Conservation (phyloP, 306 rosid genomes). For the Begonia fuchsioides region DNA sequence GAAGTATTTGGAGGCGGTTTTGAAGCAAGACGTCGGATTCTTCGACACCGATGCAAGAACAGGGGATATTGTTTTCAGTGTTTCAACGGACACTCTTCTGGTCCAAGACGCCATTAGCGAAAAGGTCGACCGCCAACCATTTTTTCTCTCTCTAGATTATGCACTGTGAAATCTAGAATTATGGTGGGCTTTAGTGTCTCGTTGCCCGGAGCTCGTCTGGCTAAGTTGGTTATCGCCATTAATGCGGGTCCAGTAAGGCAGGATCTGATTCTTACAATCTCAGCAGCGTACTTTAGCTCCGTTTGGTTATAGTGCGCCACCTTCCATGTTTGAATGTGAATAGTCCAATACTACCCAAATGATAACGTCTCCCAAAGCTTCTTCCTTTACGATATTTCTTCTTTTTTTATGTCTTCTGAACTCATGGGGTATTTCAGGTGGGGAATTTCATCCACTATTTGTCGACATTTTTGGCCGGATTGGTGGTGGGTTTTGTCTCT, state of each 20-base stretch:
- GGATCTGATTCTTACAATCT: too few relatives aligned
- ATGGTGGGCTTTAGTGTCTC: conserved; percentile 2
- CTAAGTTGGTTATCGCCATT: too few relatives aligned
- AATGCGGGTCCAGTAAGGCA: too few relatives aligned
- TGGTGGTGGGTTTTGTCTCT: conserved; percentile 95
- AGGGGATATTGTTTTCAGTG: conserved; percentile 92
- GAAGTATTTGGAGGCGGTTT: conserved; percentile 86
- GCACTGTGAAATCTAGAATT: background rate
- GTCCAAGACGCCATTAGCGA: conserved; percentile 99
- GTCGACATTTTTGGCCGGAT: conserved; percentile 90
- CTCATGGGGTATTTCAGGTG: conserved; percentile 36
- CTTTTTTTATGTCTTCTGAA: background rate
- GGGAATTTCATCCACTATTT: conserved; percentile 97
- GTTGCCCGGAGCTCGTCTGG: conserved; percentile 6
- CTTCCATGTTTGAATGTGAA: background rate
- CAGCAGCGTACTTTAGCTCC: conserved; percentile 12
- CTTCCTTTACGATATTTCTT: too few relatives aligned
- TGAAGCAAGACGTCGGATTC: conserved; percentile 94
- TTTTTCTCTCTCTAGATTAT: conserved; percentile 2
- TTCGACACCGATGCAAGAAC: conserved; percentile 96
- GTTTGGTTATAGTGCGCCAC: conserved; percentile 6
- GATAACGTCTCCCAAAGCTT: too few relatives aligned
- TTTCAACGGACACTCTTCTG: conserved; percentile 88
- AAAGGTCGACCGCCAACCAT: conserved; percentile 35
- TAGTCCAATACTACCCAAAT: too few relatives aligned